Evolutionary conservation across 495 filamentous ascomycete genomes (phyloP).

Genomic region (Bacidia rubella): DNA sequence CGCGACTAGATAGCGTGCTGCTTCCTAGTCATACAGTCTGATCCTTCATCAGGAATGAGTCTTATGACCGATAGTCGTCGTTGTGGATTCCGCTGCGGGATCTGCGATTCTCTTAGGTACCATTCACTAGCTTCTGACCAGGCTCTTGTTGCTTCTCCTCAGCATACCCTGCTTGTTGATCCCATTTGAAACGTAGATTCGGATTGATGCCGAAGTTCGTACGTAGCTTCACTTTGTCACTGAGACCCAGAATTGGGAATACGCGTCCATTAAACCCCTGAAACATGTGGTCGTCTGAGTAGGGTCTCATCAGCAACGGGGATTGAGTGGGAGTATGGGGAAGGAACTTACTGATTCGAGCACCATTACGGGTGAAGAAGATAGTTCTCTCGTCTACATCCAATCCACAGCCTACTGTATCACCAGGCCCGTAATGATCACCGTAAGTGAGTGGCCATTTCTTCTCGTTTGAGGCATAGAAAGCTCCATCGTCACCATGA

Average conservation of each 20-base stretch:
- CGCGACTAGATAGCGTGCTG: too few relatives aligned
- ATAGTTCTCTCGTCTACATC: constrained; percentile 4
- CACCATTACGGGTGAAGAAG: constrained; percentile 7
- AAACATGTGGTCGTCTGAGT: neutral
- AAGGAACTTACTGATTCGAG: neutral
- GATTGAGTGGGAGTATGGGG: neutral
- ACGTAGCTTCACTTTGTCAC: constrained; percentile 2
- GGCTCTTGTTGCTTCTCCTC: neutral
- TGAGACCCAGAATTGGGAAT: constrained; percentile 2
- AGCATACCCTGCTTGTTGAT: neutral
- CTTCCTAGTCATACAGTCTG: too few relatives aligned
- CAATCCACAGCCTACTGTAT: constrained; percentile 10
- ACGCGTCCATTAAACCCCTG: constrained; percentile 4
- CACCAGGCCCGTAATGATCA: constrained; percentile 6
- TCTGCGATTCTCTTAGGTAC: too few relatives aligned
- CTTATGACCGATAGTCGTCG: too few relatives aligned
- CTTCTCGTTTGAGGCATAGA: constrained; percentile 5
- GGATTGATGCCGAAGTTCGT: constrained; percentile 1
- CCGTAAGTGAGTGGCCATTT: constrained; percentile 1
- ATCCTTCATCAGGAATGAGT: too few relatives aligned
- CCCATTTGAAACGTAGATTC: neutral
- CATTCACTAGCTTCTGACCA: neutral
- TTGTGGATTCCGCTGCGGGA: too few relatives aligned
- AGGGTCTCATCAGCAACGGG: neutral
- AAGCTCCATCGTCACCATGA: constrained; percentile 10